Base-by-base conservation (phyloP, 176 grass and related monocot genomes). In the Lolium rigidum region DNA sequence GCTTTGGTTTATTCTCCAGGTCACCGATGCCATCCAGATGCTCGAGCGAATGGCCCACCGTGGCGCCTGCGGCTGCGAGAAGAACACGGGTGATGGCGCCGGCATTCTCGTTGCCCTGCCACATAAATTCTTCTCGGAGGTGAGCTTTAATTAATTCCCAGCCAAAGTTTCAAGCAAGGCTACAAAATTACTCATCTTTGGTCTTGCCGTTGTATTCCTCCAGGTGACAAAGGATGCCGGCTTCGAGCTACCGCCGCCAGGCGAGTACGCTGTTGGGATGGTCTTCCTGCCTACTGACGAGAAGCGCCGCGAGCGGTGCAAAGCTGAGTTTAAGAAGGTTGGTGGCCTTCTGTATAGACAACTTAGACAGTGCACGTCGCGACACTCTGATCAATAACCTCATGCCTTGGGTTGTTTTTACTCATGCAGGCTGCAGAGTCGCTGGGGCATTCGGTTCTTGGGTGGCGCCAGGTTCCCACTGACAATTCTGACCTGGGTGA, bases 11-110 rank as follows among this genome's bases (percentile, higher is more conserved):
- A 18, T 49, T 21, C 69, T 80, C 8, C 84, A 99, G 97, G 97
- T 99, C 60, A 80, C 35, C 70, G 97, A 99, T 90, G 94, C 94
- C 35, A 85, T 99, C 28, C 83, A 91, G 80, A 99, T 99, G 97
- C 92, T 99, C 18, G 94, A 94, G 71, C 89, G 97, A 80, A 99
- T 99, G 97, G 90, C 97, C 1, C 97, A 99, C 77, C 94, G 97
- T 15, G 97, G 97, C 55, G 97, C 94, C 31, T 97, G 97, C 11
- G 97, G 97, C 74, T 96, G 97, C 35, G 97, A 99, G 86, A 89
- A 90, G 82, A 99, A 99, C 56, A 97, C 97, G 4, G 97, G 97
- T 58, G 97, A 99, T 81, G 97, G 97, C 57, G 97, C 94, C 5
- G 97, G 97, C 44, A 99, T 99, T 14, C 80, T 99, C 31, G 97